Evolutionary conservation across 306 rosid genomes (phyloP), one percentile per base, ranked within the genome.

Genomic region (Castanea crenata): DNA sequence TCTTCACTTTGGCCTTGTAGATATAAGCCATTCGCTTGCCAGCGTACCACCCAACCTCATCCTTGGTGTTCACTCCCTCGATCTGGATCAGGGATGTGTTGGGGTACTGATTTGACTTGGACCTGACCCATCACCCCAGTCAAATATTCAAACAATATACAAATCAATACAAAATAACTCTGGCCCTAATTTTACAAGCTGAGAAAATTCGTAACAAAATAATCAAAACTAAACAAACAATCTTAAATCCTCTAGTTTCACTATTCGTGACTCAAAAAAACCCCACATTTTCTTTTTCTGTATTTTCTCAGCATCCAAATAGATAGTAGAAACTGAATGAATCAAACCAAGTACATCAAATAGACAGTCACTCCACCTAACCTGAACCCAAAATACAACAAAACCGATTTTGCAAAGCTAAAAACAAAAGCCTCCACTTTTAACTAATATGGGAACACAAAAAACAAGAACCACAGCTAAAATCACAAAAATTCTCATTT

Each of bases 31-130:
- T 31, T 32, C 90, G 71, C 89, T 94, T 94, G 6, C 98, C 98
- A 3, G 86, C 84, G 20, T 94, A 94, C 97, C 97, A 94, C 0
- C 84, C 89, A 20, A 94, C 98, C 81, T 94, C 98, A 74, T 94
- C 98, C 83, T 91, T 89, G n/a, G 98, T 88, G 85, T 92, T 92
- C 79, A 94, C 98, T 31, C 98, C 97, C 83, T 94, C 97, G 7
- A 94, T 85, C 88, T 94, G 97, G 78, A 94, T 63, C 52, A 92
- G 80, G 5, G 98, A 94, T 9, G 93, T 88, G 86, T 81, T 92
- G 4, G 98, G 98, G 69, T 94, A 94, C 79, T 94, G 97, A 80
- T 94, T 94, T 34, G 97, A 92, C 80, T 94, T 94, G 55, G 97
- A 92, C 85, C 98, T 94, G 79, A 75, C 67, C 74, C 79, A 84